Percentiles rank a stretch among this genome's conserved stretches.
Conservation (phyloP, 257 asterid genomes). For the Ligustrum vulgare region DNA sequence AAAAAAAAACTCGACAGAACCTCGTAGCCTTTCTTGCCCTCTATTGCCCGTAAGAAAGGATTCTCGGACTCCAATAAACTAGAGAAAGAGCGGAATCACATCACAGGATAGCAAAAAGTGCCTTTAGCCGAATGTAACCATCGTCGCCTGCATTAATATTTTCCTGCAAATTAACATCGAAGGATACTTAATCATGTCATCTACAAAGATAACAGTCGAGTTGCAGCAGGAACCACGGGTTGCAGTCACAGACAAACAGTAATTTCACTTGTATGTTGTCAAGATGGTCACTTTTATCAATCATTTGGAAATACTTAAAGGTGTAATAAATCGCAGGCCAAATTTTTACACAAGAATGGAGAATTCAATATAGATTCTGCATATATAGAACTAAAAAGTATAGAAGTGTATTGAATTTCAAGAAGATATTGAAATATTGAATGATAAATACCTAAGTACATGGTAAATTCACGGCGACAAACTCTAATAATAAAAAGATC, state of each 20-base stretch:
- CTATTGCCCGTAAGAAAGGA: not conserved
- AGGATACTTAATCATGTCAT: not conserved
- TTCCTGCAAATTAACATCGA: slow-evolving; percentile 26
- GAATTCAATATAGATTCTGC: not conserved
- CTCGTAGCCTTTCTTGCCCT: not conserved
- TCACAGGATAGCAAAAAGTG: not conserved
- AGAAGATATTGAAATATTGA: no score
- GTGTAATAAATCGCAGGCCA: not conserved
- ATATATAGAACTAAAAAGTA: not conserved
- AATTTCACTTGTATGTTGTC: not conserved
- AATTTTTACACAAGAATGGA: not conserved
- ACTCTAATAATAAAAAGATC: slow-evolving; percentile 70
- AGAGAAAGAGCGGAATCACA: slow-evolving; percentile 4
- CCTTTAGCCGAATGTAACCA: slow-evolving; percentile 15
- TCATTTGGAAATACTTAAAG: not conserved
- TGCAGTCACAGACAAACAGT: not conserved
- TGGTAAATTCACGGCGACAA: slow-evolving; percentile 19
- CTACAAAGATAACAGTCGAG: not conserved
- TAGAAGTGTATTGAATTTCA: not conserved
- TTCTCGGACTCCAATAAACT: not conserved
- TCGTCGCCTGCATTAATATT: slow-evolving; percentile 17
- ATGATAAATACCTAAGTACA: slow-evolving; percentile 36
- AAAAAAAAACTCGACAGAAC: not conserved
- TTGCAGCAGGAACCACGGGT: no score
- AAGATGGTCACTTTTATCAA: not conserved